These are phyloP conservation scores for Colletotrichum noveboracense DNA, from an alignment of 2,329 filamentous ascomycete genomes.

Conservation along the genomic window DNA sequence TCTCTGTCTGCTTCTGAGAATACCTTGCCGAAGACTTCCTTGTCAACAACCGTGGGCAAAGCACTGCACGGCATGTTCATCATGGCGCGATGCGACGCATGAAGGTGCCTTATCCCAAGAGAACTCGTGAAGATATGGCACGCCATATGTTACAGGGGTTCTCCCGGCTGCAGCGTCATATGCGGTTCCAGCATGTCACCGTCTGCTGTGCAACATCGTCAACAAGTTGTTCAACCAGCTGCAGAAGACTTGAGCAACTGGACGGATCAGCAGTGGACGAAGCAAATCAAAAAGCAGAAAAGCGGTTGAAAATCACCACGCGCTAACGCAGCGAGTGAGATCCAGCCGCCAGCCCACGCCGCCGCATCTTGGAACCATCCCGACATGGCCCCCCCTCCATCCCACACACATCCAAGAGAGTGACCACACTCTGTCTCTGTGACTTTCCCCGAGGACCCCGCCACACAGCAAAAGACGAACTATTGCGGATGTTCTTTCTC, in stretches of 20 bases:
- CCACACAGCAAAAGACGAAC: not conserved
- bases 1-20: not conserved
- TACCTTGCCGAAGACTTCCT: not conserved
- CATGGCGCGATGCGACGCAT: slow-evolving; percentile 7
- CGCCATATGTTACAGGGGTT: slow-evolving; percentile 1
- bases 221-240: not conserved
- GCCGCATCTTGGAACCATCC: slow-evolving; percentile 12
- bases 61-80: not conserved
- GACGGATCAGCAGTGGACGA: not conserved
- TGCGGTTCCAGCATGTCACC: not conserved
- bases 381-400: not conserved
- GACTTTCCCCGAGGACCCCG: not conserved
- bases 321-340: slow-evolving; percentile 2
- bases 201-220: not conserved
- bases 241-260: not conserved
- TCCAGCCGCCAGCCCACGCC: slow-evolving; percentile 12
- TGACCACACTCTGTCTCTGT: not conserved
- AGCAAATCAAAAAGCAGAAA: not conserved
- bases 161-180: not conserved
- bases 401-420: not conserved
- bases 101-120: not conserved
- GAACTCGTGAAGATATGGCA: not conserved
- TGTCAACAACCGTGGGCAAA: not conserved
- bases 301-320: no score
- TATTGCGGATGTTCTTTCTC: not conserved